These are phyloP conservation scores for Calophaca sinica DNA, from an alignment of 306 rosid genomes.

Conservation along the genomic window DNA sequence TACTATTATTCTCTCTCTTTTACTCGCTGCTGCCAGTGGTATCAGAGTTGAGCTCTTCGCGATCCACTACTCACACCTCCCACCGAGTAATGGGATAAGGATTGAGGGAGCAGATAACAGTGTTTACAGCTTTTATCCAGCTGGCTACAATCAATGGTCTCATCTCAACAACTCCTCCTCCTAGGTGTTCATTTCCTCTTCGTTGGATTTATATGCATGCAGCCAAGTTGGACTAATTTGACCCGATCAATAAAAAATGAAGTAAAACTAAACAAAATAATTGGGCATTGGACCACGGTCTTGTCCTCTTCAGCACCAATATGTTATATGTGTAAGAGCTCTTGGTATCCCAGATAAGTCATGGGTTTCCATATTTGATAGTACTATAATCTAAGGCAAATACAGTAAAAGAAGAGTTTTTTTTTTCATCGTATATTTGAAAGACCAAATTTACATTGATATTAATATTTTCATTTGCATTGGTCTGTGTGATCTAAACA, in stretches of 20 bases:
- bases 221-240: conserved; percentile 39
- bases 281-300: conserved; percentile 16
- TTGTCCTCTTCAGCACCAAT: conserved; percentile 27
- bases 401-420: too few species aligned
- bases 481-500: too few species aligned
- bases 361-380: too few species aligned
- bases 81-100: conserved; percentile 29
- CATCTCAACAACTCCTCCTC: conserved; percentile 30
- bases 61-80: too few species aligned
- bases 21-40: background rate
- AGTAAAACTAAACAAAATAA: background rate
- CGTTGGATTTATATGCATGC: conserved; percentile 19
- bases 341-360: too few species aligned
- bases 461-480: too few species aligned
- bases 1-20: background rate
- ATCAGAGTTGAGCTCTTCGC: background rate
- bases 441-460: too few species aligned
- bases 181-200: background rate
- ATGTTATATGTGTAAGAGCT: too few species aligned
- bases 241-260: background rate
- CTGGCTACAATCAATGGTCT: conserved; percentile 47
- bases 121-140: conserved; percentile 47
- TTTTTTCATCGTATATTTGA: too few species aligned
- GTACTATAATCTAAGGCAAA: too few species aligned
- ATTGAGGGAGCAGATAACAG: conserved; percentile 1